phyloP scores from a whole-genome alignment of 2,329 filamentous ascomycete species.

The Fusarium longipes region DNA sequence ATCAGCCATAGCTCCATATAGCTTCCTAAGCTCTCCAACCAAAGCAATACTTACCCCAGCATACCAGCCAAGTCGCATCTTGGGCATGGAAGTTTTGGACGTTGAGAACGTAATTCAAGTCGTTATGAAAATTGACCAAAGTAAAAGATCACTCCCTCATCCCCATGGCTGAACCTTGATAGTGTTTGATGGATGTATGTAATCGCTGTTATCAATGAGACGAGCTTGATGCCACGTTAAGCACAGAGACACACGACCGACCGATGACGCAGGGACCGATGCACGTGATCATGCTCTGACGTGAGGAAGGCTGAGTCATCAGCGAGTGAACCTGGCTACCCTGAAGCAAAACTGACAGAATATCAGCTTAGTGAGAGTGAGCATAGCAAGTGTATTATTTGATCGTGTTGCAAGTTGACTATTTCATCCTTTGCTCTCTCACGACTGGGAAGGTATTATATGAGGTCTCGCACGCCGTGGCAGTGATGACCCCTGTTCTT shows the following conservation, averaged over 20 bases:
- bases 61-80: slow-evolving; percentile 70
- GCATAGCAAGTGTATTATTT: neutral
- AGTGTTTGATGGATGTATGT: slow-evolving; percentile 21
- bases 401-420: neutral
- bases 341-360: slow-evolving; percentile 18
- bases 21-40: slow-evolving; percentile 40
- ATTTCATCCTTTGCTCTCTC: neutral
- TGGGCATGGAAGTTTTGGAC: slow-evolving; percentile 49
- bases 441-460: accelerated
- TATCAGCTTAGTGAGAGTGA: slow-evolving; percentile 19
- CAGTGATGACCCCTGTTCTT: slow-evolving; percentile 30
- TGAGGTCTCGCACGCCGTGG: slow-evolving; percentile 28
- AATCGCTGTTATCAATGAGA: slow-evolving; percentile 15
- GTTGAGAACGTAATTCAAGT: slow-evolving; percentile 19
- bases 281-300: slow-evolving; percentile 41
- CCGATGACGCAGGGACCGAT: slow-evolving; percentile 45
- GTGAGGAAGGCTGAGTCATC: slow-evolving; percentile 3
- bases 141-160: slow-evolving; percentile 38
- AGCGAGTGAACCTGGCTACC: slow-evolving; percentile 17
- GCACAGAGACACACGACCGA: slow-evolving; percentile 36
- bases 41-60: slow-evolving; percentile 63
- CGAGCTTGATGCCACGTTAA: slow-evolving; percentile 49
- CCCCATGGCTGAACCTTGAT: slow-evolving; percentile 39
- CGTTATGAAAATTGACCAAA: slow-evolving; percentile 19
- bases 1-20: slow-evolving; percentile 40